Base-by-base conservation (phyloP, 768 basidiomycete genomes). In the Phaeotremella skinneri region DNA sequence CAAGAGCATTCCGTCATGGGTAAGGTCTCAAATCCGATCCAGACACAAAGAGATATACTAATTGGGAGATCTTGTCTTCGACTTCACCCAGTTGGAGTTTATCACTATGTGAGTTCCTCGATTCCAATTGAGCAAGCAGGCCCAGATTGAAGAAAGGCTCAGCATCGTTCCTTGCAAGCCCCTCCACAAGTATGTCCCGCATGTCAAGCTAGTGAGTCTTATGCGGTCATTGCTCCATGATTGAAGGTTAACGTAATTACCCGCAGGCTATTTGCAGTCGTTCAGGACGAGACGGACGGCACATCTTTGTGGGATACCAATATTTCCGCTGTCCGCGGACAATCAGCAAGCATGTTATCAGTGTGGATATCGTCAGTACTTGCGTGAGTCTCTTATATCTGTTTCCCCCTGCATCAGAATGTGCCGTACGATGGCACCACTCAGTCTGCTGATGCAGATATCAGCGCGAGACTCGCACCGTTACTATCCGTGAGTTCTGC, bases 241-340 rank as follows among this genome's bases (percentile, higher is more conserved):
- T 21, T 30, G 29, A 23, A 25, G n/a, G 16, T 39, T 25, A 27
- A 41, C 47, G 27, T 31, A 16, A 17, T 9, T 26, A 23, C 20
- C 1, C 29, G 60, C 57, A 58, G 26, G 39, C 17, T 39, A 21
- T 26, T 26, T 65, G n/a, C 52, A 65, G 52, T 42, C 60, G 4
- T 2, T 31, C 27, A 47, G 51, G 6, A 57, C 37, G 0, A 48
- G 52, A 16, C 55, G 65, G 27, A 70, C 56, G 1, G 62, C 49
- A 2, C 66, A 70, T 56, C 2, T 70, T 6, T 70, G 68, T 48
- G 68, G 68, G 11, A 65, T 70, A 32, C 68, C 68, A 4, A 23
- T 70, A 2, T 25, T 70, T 0, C 61, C 68, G 0, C 52, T 70
- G 6, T 11, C n/a, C 14, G 56, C 68, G 14, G 53, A 61, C 6